phyloP scores from a whole-genome alignment of 345 rosid species.

The Rhodomyrtus tomentosa region DNA sequence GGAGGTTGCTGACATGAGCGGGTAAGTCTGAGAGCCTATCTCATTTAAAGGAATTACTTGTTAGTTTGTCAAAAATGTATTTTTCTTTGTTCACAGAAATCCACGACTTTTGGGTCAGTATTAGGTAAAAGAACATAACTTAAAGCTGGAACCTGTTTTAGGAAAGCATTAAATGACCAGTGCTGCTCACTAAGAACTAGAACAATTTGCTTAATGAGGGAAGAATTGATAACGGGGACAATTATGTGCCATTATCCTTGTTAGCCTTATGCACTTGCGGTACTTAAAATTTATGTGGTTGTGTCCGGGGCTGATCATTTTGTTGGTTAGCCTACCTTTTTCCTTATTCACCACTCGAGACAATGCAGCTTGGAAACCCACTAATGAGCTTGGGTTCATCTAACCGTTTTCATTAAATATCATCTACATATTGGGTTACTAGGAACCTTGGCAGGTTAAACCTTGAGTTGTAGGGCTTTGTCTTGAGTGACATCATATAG shows the following conservation, averaged over 20 bases:
- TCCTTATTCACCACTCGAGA: background rate
- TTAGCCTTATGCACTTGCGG: background rate
- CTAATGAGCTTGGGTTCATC: background rate
- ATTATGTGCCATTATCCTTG: background rate
- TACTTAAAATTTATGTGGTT: background rate
- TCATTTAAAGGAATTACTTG: background rate
- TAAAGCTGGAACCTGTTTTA: background rate
- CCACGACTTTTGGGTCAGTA: background rate
- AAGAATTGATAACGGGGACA: background rate
- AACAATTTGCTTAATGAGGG: background rate
- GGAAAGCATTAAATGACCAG: background rate
- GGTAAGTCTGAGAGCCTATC: slow-evolving; percentile 30
- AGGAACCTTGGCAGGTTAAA: background rate
- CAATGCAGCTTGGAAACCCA: background rate
- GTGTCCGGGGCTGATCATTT: background rate
- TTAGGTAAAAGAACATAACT: background rate
- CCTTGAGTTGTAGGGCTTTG: background rate
- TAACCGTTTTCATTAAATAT: background rate
- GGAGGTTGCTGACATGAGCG: slow-evolving; percentile 49
- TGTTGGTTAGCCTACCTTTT: background rate
- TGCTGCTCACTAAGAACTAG: background rate
- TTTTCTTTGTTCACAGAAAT: background rate
- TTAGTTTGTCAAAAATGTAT: background rate
- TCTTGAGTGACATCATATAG: background rate
- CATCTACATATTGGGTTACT: background rate